A percentile compares a stretch with the other conserved stretches of the same genome.
Conservation (phyloP, 345 rosid genomes). For the Citrus mangshanensis region DNA sequence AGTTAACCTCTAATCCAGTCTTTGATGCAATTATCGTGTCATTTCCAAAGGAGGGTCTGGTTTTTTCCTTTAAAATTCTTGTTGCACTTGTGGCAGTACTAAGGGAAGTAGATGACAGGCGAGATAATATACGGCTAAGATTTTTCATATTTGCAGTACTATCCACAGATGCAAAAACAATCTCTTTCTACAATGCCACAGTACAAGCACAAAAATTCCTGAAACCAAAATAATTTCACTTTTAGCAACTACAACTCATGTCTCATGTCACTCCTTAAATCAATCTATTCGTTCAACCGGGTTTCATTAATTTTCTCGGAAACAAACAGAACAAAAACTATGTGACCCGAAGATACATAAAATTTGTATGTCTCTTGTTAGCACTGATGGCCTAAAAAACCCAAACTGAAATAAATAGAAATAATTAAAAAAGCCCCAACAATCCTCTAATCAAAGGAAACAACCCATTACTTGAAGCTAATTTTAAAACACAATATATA, state of each 20-base stretch:
- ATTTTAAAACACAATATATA: not conserved
- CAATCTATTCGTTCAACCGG: not conserved
- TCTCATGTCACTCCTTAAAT: not conserved
- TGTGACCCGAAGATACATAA: not conserved
- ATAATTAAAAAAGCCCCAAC: not conserved
- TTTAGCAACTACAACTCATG: not conserved
- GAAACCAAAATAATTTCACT: not conserved
- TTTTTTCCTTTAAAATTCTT: slow-evolving; percentile 24
- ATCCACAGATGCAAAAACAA: not conserved
- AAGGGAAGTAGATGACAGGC: slow-evolving; percentile 39
- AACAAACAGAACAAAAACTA: not conserved
- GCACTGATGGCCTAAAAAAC: not conserved
- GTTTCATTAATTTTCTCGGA: not conserved
- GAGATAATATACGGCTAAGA: slow-evolving; percentile 38
- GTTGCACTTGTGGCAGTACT: slow-evolving; percentile 22
- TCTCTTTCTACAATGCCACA: not conserved
- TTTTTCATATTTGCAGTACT: slow-evolving; percentile 36
- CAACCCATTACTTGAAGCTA: not conserved
- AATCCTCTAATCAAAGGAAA: not conserved
- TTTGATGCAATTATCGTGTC: slow-evolving; percentile 20
- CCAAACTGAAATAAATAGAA: not conserved
- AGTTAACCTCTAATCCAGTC: slow-evolving; percentile 13
- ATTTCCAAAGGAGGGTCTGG: not conserved
- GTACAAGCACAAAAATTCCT: not conserved
- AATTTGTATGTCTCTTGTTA: no score